Evolutionary conservation across 2,329 filamentous ascomycete genomes (phyloP).

Genomic region (Tympanopsis confertula): DNA sequence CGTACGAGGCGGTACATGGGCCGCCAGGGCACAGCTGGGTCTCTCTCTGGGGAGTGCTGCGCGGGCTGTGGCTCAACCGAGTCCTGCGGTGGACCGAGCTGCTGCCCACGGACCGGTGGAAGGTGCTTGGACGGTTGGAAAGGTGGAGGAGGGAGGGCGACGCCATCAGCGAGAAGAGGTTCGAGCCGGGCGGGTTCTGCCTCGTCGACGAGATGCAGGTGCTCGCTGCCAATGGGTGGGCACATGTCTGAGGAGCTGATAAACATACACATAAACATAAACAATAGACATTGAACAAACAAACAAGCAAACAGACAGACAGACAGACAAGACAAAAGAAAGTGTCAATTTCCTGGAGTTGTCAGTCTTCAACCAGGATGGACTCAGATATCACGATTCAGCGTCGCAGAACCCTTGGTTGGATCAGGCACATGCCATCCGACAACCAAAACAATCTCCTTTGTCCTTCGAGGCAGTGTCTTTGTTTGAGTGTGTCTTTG

Average conservation of each 20-base stretch:
- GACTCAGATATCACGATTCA: neutral
- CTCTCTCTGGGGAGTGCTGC: slow-evolving; percentile 31
- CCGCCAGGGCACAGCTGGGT: slow-evolving; percentile 26
- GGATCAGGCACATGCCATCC: too few species aligned
- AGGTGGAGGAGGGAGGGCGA: slow-evolving; percentile 21
- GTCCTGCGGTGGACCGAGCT: slow-evolving; percentile 27
- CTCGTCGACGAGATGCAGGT: slow-evolving; percentile 52
- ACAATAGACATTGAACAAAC: neutral
- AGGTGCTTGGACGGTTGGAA: slow-evolving; percentile 16
- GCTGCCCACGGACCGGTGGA: slow-evolving; percentile 14
- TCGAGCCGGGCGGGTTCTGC: slow-evolving; percentile 36
- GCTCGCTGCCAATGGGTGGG: slow-evolving; percentile 43
- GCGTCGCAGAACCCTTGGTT: too few species aligned
- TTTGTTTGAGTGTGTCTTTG: too few species aligned
- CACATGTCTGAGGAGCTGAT: slow-evolving; percentile 37
- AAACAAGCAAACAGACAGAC: neutral
- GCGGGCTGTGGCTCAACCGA: slow-evolving; percentile 48
- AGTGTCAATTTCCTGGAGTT: neutral
- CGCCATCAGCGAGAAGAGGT: slow-evolving; percentile 10
- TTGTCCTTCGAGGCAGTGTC: too few species aligned
- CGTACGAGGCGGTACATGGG: slow-evolving; percentile 37
- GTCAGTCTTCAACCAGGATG: neutral
- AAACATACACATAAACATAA: neutral
- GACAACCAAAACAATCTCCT: too few species aligned
- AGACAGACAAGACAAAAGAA: neutral